Evolutionary conservation across 495 filamentous ascomycete genomes (phyloP).

Genomic region (Neurospora cerealis): DNA sequence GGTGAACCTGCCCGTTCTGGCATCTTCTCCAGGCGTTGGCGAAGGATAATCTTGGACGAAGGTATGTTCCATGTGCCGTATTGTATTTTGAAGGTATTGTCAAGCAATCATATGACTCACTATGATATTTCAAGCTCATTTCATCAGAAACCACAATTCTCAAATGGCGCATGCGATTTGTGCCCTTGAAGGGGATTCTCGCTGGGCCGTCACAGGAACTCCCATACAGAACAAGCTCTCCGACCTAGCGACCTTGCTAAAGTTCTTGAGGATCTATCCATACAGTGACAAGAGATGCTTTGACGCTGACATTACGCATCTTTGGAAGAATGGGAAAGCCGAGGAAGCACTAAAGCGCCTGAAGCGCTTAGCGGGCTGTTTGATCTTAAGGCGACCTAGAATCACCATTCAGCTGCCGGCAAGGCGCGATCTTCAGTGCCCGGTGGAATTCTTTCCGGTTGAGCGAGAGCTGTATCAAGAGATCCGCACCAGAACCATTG

Average conservation of each 20-base stretch:
- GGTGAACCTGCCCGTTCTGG: constrained; percentile 1
- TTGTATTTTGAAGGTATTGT: neutral
- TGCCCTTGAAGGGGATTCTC: constrained; percentile 18
- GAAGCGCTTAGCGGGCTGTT: constrained; percentile 24
- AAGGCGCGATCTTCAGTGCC: constrained; percentile 12
- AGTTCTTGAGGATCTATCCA: constrained; percentile 29
- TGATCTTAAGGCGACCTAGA: constrained; percentile 29
- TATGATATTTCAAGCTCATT: neutral
- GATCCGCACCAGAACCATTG: constrained; percentile 10
- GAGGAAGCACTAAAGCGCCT: constrained; percentile 25
- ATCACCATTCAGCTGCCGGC: constrained; percentile 21
- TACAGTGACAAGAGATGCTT: constrained; percentile 27
- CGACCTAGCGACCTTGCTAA: constrained; percentile 28
- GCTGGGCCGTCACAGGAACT: constrained; percentile 38
- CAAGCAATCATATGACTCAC: constrained; percentile 25
- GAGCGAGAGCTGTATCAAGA: constrained; percentile 24
- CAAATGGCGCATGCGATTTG: constrained; percentile 25
- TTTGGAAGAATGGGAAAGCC: constrained; percentile 25
- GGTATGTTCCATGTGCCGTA: constrained; percentile 14
- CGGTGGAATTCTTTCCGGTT: constrained; percentile 18
- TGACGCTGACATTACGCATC: constrained; percentile 19
- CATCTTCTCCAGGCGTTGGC: constrained; percentile 26
- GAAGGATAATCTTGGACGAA: constrained; percentile 37
- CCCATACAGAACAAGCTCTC: constrained; percentile 34
- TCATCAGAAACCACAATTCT: constrained; percentile 29